Evolutionary conservation across 2,329 filamentous ascomycete genomes (phyloP).

Genomic region (Calonectria henricotiae): DNA sequence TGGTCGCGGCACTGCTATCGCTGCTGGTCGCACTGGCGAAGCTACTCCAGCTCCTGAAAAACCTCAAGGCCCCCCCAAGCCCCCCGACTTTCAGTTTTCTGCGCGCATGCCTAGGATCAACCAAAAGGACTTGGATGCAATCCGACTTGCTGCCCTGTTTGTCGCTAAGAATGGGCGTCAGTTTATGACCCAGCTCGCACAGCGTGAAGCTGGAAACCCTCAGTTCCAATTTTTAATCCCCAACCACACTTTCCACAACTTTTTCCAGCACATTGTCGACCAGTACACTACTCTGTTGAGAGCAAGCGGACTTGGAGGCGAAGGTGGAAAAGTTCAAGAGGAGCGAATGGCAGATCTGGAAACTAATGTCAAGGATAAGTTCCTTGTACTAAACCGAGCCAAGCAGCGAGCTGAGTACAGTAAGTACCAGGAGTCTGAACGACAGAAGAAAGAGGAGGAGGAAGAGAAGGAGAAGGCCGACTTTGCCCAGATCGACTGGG

Average conservation of each 20-base stretch:
- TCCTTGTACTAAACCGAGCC: constrained; percentile 83
- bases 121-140: constrained; percentile 87
- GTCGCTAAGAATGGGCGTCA: constrained; percentile 93
- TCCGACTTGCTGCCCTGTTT: constrained; percentile 87
- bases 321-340: constrained; percentile 79
- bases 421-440: constrained; percentile 87
- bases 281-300: constrained; percentile 90
- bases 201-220: constrained; percentile 90
- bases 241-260: constrained; percentile 96
- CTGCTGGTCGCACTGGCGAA: constrained; percentile 82
- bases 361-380: constrained; percentile 84
- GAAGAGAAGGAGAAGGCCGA: constrained; percentile 84
- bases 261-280: constrained; percentile 92
- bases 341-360: constrained; percentile 82
- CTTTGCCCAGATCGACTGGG: constrained; percentile 95
- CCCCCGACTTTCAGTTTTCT: constrained; percentile 91
- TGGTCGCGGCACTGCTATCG: constrained; percentile 85
- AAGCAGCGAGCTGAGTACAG: constrained; percentile 91
- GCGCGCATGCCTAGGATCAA: constrained; percentile 98
- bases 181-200: constrained; percentile 91
- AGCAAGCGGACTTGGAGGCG: constrained; percentile 77
- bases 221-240: constrained; percentile 97
- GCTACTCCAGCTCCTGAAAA: constrained; percentile 71
- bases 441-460: constrained; percentile 90
- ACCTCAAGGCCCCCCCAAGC: constrained; percentile 87